Evolutionary conservation across 2,329 filamentous ascomycete species (phyloP).

Genomic region (Aspergillus fijiensis): DNA sequence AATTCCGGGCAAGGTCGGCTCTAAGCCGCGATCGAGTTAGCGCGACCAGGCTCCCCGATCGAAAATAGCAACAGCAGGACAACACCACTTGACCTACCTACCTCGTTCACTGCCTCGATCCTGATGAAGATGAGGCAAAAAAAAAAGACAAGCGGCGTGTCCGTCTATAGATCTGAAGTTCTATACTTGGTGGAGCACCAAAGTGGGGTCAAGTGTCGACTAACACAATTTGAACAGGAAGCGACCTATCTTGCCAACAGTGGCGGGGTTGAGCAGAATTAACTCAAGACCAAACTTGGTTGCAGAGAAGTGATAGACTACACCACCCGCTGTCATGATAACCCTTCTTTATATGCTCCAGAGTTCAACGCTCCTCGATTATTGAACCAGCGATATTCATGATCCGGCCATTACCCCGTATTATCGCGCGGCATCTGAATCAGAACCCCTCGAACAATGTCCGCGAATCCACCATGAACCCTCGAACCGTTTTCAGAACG

Average conservation of each 20-base stretch:
- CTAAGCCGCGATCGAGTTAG: neutral
- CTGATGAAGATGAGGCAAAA: neutral
- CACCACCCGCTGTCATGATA: too few relatives aligned
- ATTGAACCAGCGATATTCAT: too few relatives aligned
- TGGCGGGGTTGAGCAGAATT: too few relatives aligned
- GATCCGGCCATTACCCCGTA: neutral
- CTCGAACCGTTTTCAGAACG: too few relatives aligned
- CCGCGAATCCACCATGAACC: neutral
- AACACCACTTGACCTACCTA: neutral
- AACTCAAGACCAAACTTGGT: too few relatives aligned
- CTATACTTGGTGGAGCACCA: neutral
- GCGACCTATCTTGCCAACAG: neutral
- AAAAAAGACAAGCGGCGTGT: neutral
- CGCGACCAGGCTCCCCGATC: neutral
- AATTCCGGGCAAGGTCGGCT: neutral
- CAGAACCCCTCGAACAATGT: neutral
- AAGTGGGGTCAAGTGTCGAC: neutral
- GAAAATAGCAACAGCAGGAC: constrained; percentile 1
- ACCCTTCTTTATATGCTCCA: too few relatives aligned
- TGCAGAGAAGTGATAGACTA: too few relatives aligned
- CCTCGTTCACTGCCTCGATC: neutral
- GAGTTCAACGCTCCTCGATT: too few relatives aligned
- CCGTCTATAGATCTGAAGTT: neutral
- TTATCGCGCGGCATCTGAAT: constrained; percentile 11
- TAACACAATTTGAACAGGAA: neutral